Base-by-base conservation (phyloP, 2,329 filamentous ascomycete species). In the Chrysosphaeria jannelii region DNA sequence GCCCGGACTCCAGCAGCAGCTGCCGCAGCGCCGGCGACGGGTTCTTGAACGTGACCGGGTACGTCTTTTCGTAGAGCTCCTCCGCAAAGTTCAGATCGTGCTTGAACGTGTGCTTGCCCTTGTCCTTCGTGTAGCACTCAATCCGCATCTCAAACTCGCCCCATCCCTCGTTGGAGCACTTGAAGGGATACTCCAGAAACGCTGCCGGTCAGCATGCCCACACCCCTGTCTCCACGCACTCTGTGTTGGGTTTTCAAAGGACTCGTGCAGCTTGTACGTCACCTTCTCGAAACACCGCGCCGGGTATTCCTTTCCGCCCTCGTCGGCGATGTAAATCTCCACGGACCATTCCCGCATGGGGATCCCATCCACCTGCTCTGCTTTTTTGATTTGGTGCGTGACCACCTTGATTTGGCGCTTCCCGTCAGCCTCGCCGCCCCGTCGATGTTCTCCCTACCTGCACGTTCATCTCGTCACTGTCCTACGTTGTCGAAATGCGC, bases 91-190 rank as follows among this genome's bases (percentile, higher is more conserved):
- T 91, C 29, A 97, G 57, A 40, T 97, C 85, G 44, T 97, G 85
- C 23, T 54, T 48, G 32, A 97, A 54, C 9, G 59, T 53, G 38
- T 76, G 61, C 38, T 90, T 81, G 27, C 62, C 69, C 53, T 91
- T 91, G 45, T 85, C 76, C 14, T 70, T 65, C 20, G 70, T 72
- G 39, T 66, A 70, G 34, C 88, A 57, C 30, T 72, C 63, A 37
- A 93, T 85, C 22, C 53, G 56, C 65, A 97, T 81, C 41, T 93
- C 85, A 42, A 97, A 97, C 48, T 93, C 85, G 38, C 85, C 85
- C 85, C 85, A 97, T 34, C 85, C 85, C 47, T 91, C 74, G 46
- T 97, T 89, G 31, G 64, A 54, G 45, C 89, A 89, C 33, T 57
- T 58, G 50, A 93, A 97, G 0, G 85, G 85, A 1, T 78, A 62